Base-by-base conservation (phyloP, 2,329 filamentous ascomycete species). In the Ciborinia camelliae region DNA sequence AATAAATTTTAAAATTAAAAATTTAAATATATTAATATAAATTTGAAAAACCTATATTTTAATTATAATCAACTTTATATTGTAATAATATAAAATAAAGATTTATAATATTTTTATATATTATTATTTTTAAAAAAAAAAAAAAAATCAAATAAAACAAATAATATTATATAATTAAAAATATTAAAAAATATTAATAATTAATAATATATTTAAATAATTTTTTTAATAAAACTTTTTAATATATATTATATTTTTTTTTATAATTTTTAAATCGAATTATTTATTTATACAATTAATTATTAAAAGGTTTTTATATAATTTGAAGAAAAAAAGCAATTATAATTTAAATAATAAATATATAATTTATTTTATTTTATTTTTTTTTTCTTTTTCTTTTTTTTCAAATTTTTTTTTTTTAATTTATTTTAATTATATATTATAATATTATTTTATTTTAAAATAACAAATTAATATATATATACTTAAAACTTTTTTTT, bases 11-110 rank as follows among this genome's bases (percentile, higher is more conserved):
- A 62, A 43, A 4, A 18, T 10, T 30, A 62, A 23, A 28, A 6
- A 1, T 62, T 62, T 30, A 43, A 37, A 26, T 41, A 23, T 20
- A 41, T 62, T 23, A 30, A n/a, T 14, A 18, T 62, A 2, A 15
- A 62, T 62, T 48, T 63, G 12, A 32, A 28, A 23, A 54, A 8
- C 9, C 15, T 28, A n/a, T 37, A 35, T 26, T 63, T 63, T 63
- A 43, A n/a, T 54, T 39, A 63, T 35, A 39, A 26, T 7, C 28
- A 63, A 26, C 47, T 63, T 54, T 63, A 63, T 55, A 47, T 63
- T 9, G 15, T n/a, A 32, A 26, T 55, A 30, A 54, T 39, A 23
- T 26, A 30, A 47, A 54, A 4, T 37, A 30, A 18, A 30, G 10
- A 32, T 37, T 30, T 54, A n/a, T 18, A 32, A 18, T 18, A 54